Evolutionary conservation across 805 yeast genomes (phyloP).

Genomic region (Gaillardinia entomophila): DNA sequence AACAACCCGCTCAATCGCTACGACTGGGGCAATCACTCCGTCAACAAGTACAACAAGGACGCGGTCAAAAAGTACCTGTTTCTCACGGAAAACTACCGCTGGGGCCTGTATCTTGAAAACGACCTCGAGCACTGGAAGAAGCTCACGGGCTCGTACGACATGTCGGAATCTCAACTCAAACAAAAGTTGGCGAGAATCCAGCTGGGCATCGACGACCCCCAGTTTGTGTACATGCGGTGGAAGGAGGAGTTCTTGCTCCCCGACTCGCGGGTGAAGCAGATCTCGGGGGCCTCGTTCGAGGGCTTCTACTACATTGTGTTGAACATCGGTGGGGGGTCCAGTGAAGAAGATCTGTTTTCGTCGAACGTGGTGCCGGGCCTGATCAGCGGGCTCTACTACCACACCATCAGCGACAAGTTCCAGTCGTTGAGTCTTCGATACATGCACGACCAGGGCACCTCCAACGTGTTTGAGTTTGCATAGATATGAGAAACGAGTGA

Average conservation of each 20-base stretch:
- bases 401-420: constrained; percentile 68
- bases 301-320: constrained; percentile 89
- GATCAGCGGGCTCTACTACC: constrained; percentile 78
- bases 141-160: constrained; percentile 43
- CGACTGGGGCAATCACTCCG: constrained; percentile 13
- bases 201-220: constrained; percentile 22
- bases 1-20: constrained; percentile 37
- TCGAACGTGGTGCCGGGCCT: constrained; percentile 47
- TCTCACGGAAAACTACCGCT: constrained; percentile 49
- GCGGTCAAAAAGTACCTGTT: constrained; percentile 39
- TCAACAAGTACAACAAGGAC: constrained; percentile 5
- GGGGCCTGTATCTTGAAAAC: constrained; percentile 44
- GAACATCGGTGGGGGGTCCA: constrained; percentile 44
- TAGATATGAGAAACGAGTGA: neutral
- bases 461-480: constrained; percentile 19
- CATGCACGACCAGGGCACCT: constrained; percentile 42
- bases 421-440: constrained; percentile 68
- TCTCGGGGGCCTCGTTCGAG: constrained; percentile 76
- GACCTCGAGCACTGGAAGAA: constrained; percentile 50
- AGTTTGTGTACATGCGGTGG: constrained; percentile 82
- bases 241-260: constrained; percentile 85
- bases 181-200: constrained; percentile 24
- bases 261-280: constrained; percentile 59
- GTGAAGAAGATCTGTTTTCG: constrained; percentile 3
- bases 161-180: constrained; percentile 28